Conservation (phyloP, 225 moss, liverwort and hornwort genomes). For the Polytrichum formosum region DNA sequence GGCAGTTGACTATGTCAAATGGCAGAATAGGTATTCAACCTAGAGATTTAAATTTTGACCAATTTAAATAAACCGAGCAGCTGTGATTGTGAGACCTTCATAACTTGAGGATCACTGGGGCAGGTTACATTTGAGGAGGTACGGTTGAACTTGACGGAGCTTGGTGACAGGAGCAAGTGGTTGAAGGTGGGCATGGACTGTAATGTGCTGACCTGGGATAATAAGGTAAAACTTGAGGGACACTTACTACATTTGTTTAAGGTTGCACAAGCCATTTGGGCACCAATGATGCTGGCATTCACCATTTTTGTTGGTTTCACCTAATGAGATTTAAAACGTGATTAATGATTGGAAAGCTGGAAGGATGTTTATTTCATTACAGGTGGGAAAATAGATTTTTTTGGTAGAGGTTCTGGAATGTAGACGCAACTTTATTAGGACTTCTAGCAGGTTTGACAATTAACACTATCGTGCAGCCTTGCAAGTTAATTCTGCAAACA, state of each 20-base stretch:
- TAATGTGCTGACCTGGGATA: slow-evolving; percentile 79
- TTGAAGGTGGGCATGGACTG: slow-evolving; percentile 88
- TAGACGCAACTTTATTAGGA: too few species aligned
- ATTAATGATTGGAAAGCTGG: too few species aligned
- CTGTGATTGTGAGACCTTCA: neutral
- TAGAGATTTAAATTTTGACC: too few species aligned
- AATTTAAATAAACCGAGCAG: neutral
- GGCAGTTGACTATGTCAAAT: too few species aligned
- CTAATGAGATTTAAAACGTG: neutral
- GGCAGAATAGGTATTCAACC: too few species aligned
- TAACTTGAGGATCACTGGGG: neutral
- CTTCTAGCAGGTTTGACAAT: too few species aligned
- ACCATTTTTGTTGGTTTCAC: neutral
- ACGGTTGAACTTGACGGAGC: slow-evolving; percentile 53
- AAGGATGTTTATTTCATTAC: too few species aligned
- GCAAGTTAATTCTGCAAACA: too few species aligned
- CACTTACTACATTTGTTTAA: neutral
- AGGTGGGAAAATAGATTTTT: too few species aligned
- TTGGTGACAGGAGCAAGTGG: slow-evolving; percentile 88
- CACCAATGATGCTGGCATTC: too few species aligned
- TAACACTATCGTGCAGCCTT: too few species aligned
- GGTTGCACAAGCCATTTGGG: neutral
- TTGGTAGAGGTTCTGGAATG: too few species aligned
- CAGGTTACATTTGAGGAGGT: slow-evolving; percentile 80
- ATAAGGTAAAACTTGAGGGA: slow-evolving; percentile 43